A percentile compares a stretch with the other conserved stretches of the same genome.
These are phyloP conservation scores for Trichoderma harzianum DNA, from an alignment of 2,329 filamentous ascomycete genomes.

Conservation along the genomic window DNA sequence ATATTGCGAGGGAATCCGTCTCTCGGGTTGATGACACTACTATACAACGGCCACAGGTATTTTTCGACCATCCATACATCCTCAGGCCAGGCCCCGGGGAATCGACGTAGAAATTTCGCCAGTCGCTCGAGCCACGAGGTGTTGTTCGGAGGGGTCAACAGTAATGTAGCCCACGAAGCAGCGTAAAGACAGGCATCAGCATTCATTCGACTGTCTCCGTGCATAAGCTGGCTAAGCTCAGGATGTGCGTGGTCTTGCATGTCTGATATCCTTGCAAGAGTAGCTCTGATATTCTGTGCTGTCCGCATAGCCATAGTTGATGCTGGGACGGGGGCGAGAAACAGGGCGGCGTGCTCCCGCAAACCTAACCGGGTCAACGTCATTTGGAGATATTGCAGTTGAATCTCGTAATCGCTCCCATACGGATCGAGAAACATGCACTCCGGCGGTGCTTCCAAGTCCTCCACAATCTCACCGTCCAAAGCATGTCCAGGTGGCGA, in stretches of 20 bases:
- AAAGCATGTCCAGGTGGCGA: slow-evolving; percentile 59
- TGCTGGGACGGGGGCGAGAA: slow-evolving; percentile 62
- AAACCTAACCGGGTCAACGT: slow-evolving; percentile 53
- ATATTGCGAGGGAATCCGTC: slow-evolving; percentile 28
- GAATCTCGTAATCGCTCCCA: slow-evolving; percentile 64
- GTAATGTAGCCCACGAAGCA: slow-evolving; percentile 66
- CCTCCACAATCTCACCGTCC: slow-evolving; percentile 44
- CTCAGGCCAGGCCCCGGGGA: slow-evolving; percentile 46
- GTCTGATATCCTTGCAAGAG: slow-evolving; percentile 42
- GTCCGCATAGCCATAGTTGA: slow-evolving; percentile 70
- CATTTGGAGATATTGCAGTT: slow-evolving; percentile 53
- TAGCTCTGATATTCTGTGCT: slow-evolving; percentile 72
- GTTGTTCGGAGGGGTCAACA: slow-evolving; percentile 48
- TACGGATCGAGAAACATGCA: slow-evolving; percentile 85
- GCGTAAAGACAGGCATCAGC: slow-evolving; percentile 63
- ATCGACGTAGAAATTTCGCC: slow-evolving; percentile 56
- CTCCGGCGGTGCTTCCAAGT: slow-evolving; percentile 32
- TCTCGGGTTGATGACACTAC: slow-evolving; percentile 36
- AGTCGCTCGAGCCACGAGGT: slow-evolving; percentile 60
- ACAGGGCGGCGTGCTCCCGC: slow-evolving; percentile 42
- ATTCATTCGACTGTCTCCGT: slow-evolving; percentile 40
- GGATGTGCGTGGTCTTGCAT: slow-evolving; percentile 28
- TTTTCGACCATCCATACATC: slow-evolving; percentile 69
- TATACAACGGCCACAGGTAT: slow-evolving; percentile 60
- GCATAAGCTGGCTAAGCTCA: slow-evolving; percentile 34